phyloP scores from a whole-genome alignment of 2,329 filamentous ascomycete species.

The Pochonia chlamydosporia region DNA sequence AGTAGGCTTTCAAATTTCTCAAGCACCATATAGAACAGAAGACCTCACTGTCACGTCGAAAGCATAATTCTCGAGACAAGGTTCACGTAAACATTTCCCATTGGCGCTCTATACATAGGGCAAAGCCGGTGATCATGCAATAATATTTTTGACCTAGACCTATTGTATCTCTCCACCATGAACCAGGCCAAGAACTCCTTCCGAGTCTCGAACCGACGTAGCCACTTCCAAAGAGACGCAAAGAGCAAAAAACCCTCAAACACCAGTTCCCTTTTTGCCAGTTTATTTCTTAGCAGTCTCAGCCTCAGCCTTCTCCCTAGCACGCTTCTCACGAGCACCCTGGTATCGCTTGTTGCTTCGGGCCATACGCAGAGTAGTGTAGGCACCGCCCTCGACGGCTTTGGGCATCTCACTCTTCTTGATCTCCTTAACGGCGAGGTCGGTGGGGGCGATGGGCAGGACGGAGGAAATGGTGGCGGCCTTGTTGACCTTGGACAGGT shows the following conservation, averaged over 20 bases:
- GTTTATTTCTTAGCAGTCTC: conserved; percentile 81
- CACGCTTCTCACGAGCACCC: conserved; percentile 90
- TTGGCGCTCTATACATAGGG: conserved; percentile 26
- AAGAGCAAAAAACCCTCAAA: conserved; percentile 37
- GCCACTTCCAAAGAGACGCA: conserved; percentile 32
- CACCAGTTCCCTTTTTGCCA: conserved; percentile 34
- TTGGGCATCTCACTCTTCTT: conserved; percentile 76
- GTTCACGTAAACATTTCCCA: conserved; percentile 9
- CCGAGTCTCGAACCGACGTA: conserved; percentile 32
- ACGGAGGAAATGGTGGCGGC: conserved; percentile 39
- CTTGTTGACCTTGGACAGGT: conserved; percentile 61
- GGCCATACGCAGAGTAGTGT: conserved; percentile 75
- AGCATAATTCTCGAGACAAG: background rate
- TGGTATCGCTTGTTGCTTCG: conserved; percentile 76
- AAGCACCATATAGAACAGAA: too few relatives aligned
- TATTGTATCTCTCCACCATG: conserved; percentile 31
- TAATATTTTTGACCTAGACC: conserved; percentile 35
- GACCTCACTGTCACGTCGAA: background rate
- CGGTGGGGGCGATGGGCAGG: conserved; percentile 68
- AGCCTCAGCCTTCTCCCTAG: conserved; percentile 79
- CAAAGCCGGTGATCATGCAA: conserved; percentile 34
- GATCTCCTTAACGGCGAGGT: conserved; percentile 65
- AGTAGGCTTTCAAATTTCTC: too few relatives aligned
- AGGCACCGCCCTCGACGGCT: conserved; percentile 75
- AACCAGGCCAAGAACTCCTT: conserved; percentile 28